A percentile compares a stretch with the other conserved stretches of the same genome.
phyloP scores from a whole-genome alignment of 768 basidiomycete species.

The Mycena alexandri region DNA sequence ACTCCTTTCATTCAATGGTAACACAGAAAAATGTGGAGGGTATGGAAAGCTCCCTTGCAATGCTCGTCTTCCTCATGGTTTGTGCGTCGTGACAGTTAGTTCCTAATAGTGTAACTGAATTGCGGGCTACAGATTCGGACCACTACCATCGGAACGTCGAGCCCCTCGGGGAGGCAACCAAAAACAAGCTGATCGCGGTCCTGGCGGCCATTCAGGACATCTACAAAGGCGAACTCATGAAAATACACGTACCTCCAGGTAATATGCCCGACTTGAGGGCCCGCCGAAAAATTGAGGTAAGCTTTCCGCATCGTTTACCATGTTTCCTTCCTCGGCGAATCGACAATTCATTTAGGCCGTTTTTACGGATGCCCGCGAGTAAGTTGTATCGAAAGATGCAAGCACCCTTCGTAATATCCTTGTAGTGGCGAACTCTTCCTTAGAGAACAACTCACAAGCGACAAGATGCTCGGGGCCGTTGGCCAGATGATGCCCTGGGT shows the following conservation, averaged over 20 bases:
- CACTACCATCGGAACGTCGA: slow-evolving; percentile 12
- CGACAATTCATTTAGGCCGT: too few species aligned
- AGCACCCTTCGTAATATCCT: neutral
- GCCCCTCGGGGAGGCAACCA: neutral
- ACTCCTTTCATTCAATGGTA: too few species aligned
- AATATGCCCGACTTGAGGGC: neutral
- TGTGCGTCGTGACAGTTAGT: neutral
- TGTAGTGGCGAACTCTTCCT: slow-evolving; percentile 1
- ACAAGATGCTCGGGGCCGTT: slow-evolving; percentile 15
- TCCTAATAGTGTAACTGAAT: neutral
- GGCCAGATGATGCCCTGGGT: slow-evolving; percentile 18
- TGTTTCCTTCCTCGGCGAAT: too few species aligned
- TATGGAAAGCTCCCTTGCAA: slow-evolving; percentile 5
- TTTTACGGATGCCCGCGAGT: neutral
- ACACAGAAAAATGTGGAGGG: neutral
- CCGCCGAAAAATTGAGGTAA: too few species aligned
- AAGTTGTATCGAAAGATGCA: too few species aligned
- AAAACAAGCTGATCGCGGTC: neutral
- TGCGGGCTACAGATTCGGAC: neutral
- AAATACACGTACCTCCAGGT: neutral
- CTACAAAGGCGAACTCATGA: neutral
- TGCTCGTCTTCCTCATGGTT: slow-evolving; percentile 13
- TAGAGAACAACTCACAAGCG: neutral
- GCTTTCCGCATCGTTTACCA: too few species aligned
- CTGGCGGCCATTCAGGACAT: neutral